Evolutionary conservation across 2,329 filamentous ascomycete species (phyloP).

Genomic region (Lachnellula arida): DNA sequence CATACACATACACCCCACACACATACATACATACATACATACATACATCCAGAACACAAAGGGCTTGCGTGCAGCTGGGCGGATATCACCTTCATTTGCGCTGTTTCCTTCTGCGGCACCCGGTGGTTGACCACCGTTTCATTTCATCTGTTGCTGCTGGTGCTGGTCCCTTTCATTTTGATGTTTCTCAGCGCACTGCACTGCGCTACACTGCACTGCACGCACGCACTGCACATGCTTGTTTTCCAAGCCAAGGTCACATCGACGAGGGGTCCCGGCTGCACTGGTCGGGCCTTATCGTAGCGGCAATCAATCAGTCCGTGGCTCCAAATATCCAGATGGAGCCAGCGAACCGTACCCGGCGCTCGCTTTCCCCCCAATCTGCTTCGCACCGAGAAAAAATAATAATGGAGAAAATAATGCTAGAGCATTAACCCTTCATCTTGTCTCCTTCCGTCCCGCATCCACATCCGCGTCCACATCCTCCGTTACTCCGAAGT

Average conservation of each 20-base stretch:
- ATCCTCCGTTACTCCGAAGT: conserved; percentile 2
- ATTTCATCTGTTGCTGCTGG: background rate
- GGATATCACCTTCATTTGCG: too few species aligned
- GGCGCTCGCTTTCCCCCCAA: conserved; percentile 4
- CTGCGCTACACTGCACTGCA: background rate
- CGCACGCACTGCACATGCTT: background rate
- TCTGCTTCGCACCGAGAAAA: conserved; percentile 8
- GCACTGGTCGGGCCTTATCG: conserved; percentile 23
- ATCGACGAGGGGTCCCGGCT: conserved; percentile 26
- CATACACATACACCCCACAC: background rate
- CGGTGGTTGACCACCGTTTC: too few species aligned
- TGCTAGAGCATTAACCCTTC: conserved; percentile 12
- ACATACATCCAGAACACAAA: too few species aligned
- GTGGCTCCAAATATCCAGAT: too few species aligned
- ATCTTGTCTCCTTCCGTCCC: conserved; percentile 4
- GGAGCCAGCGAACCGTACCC: conserved; percentile 1
- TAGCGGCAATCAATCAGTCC: conserved; percentile 26
- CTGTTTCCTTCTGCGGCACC: too few species aligned
- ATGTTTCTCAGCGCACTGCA: background rate
- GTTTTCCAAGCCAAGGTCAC: conserved; percentile 22
- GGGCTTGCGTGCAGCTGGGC: too few species aligned
- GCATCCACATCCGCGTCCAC: background rate
- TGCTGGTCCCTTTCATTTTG: background rate
- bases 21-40: background rate
- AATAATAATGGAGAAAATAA: conserved; percentile 8